phyloP scores from a whole-genome alignment of 768 basidiomycete species.

The Psilocybe cubensis region DNA sequence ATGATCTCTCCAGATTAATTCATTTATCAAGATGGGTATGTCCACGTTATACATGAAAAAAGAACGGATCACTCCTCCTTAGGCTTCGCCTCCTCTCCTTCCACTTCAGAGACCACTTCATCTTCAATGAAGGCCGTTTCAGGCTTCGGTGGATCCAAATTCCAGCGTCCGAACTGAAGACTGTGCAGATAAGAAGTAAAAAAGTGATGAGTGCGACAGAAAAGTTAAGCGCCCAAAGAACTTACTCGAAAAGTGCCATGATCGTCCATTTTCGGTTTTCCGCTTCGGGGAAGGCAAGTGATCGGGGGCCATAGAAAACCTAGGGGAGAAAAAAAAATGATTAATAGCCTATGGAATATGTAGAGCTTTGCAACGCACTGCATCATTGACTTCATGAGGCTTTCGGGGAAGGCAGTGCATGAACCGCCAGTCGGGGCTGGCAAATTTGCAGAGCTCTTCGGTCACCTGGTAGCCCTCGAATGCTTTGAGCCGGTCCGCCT shows the following conservation, averaged over 20 bases:
- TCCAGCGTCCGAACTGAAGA: background rate
- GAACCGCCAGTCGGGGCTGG: constrained; percentile 90
- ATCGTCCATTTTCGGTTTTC: constrained; percentile 99
- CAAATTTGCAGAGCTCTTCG: constrained; percentile 85
- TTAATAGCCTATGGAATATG: background rate
- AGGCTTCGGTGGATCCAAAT: background rate
- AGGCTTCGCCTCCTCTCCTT: background rate
- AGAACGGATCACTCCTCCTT: no score
- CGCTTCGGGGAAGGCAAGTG: constrained; percentile 90
- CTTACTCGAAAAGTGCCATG: constrained; percentile 90
- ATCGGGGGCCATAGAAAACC: constrained; percentile 94
- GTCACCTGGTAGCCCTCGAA: constrained; percentile 96
- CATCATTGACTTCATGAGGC: constrained; percentile 92
- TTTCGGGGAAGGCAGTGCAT: constrained; percentile 96
- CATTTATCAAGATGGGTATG: no score
- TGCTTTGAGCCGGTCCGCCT: constrained; percentile 80
- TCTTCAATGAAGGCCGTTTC: background rate
- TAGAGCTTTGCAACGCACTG: constrained; percentile 54
- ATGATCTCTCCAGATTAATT: no score
- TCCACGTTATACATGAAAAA: no score
- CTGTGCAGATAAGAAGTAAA: background rate
- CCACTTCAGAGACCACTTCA: no score
- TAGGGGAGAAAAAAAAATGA: constrained; percentile 28
- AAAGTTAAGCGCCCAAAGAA: constrained; percentile 49
- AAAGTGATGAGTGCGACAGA: background rate